Base-by-base conservation (phyloP, 495 filamentous ascomycete species). In the Pseudotulostoma volvatum region DNA sequence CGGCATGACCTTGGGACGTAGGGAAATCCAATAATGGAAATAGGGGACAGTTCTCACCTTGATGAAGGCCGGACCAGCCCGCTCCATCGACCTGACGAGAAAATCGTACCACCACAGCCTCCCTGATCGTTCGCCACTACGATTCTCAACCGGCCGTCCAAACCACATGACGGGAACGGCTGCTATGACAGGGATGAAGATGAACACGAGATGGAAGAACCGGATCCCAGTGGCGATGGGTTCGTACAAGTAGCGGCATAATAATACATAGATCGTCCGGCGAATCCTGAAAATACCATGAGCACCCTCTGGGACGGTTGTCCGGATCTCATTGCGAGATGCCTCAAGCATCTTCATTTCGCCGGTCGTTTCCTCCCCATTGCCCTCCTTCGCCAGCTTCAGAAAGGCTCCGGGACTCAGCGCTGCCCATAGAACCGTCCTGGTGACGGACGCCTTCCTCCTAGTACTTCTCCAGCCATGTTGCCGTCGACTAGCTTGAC, bases 61-160 rank as follows among this genome's bases (percentile, higher is more conserved):
- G 63, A 99, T 96, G 50, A 96, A 99, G 0, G 92, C 87, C 23
- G 92, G 86, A 4, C 92, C 92, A 23, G 87, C 85, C 42, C 76
- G 71, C 57, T 99, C 92, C 92, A 99, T 95, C 2, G 77, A 67
- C 37, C 67, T 71, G 4, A 96, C 84, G 31, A 99, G 55, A 52
- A 94, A 93, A 1, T 61, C 66, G 64, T 94, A 96, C 92, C 90
- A 99, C 87, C 84, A 93, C 9, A 96, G 44, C 8, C 87, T 84
- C 13, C 90, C 92, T 13, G 59, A 62, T 33, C 81, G 70, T 53
- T 87, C 79, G 39, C 77, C 72, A 46, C 78, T 73, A 31, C 64
- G 67, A n/a, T 70, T 60, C 3, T 68, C 60, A 42, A 70, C 52
- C 34, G 72, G 61, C 23, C 43, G 45, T 2, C 92, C 90, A 42